phyloP scores from a whole-genome alignment of 768 basidiomycete species.

The Naganishia vaughanmartiniae region DNA sequence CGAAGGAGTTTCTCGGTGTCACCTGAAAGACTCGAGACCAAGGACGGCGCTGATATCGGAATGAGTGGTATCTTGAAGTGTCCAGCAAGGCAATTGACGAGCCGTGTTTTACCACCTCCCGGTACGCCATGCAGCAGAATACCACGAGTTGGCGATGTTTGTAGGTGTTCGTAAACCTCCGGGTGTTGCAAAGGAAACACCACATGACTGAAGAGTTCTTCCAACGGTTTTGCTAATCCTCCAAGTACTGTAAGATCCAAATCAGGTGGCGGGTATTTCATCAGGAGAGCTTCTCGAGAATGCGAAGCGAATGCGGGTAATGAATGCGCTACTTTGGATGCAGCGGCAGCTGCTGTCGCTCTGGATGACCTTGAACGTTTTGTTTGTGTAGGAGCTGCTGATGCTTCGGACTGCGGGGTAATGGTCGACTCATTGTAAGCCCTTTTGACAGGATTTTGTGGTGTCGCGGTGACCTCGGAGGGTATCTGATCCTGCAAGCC shows the following conservation, averaged over 20 bases:
- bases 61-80: conserved; percentile 92
- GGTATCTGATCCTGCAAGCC: not conserved
- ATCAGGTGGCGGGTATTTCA: conserved; percentile 66
- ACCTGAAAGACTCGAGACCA: conserved; percentile 97
- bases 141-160: conserved; percentile 86
- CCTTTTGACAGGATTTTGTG: conserved; percentile 24
- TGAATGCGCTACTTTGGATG: conserved; percentile 15
- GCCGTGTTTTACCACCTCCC: conserved; percentile 91
- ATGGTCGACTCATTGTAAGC: conserved; percentile 13
- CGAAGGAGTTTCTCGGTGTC: conserved; percentile 95
- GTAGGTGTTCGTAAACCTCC: conserved; percentile 89
- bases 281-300: conserved; percentile 42
- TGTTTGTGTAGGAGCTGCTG: conserved; percentile 10
- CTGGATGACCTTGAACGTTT: conserved; percentile 32
- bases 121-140: conserved; percentile 92
- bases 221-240: conserved; percentile 77
- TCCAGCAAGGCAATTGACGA: conserved; percentile 93
- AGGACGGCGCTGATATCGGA: conserved; percentile 86
- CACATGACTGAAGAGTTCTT: conserved; percentile 93
- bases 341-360: not conserved
- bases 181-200: conserved; percentile 93
- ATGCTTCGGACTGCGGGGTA: conserved; percentile 4
- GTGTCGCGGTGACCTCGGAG: not conserved
- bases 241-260: conserved; percentile 80
- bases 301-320: conserved; percentile 29